Evolutionary conservation across 208 protist species (phyloP).

Genomic region (Wallacemonas sp.): DNA sequence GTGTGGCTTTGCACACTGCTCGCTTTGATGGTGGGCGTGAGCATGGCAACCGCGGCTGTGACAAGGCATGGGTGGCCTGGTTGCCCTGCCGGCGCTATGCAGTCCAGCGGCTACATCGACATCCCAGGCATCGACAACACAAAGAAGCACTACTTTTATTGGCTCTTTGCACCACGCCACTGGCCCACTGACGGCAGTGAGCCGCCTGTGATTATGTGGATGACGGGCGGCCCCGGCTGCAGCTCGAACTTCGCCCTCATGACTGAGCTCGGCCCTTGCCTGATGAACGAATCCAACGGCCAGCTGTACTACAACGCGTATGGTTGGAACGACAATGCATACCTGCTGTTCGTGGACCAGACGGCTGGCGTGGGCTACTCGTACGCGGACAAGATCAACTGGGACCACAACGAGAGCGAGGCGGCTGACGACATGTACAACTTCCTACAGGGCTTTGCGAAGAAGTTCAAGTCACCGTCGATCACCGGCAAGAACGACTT

Average conservation of each 20-base stretch:
- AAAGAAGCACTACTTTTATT: constrained; percentile 84
- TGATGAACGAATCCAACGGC: constrained; percentile 47
- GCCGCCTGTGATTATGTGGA: constrained; percentile 82
- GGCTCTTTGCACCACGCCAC: constrained; percentile 73
- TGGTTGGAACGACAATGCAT: constrained; percentile 82
- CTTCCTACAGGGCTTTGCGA: constrained; percentile 78
- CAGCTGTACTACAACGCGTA: constrained; percentile 60
- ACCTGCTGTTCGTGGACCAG: constrained; percentile 92
- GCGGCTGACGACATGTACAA: constrained; percentile 88
- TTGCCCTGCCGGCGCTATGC: constrained; percentile 43
- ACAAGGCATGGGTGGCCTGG: constrained; percentile 21
- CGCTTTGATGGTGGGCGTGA: not conserved
- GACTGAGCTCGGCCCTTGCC: constrained; percentile 81
- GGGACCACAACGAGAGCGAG: constrained; percentile 59
- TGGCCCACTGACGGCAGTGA: constrained; percentile 27
- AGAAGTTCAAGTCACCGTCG: constrained; percentile 25
- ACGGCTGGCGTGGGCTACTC: constrained; percentile 87
- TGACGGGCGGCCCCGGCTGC: constrained; percentile 92
- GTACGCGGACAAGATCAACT: constrained; percentile 52
- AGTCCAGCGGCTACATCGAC: constrained; percentile 73
- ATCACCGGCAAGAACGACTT: constrained; percentile 52
- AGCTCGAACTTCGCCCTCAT: constrained; percentile 65
- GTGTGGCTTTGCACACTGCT: too few species aligned
- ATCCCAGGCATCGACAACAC: constrained; percentile 31
- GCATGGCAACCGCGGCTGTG: not conserved